phyloP scores from a whole-genome alignment of 225 moss, liverwort and hornwort species.

The Polytrichum commune region DNA sequence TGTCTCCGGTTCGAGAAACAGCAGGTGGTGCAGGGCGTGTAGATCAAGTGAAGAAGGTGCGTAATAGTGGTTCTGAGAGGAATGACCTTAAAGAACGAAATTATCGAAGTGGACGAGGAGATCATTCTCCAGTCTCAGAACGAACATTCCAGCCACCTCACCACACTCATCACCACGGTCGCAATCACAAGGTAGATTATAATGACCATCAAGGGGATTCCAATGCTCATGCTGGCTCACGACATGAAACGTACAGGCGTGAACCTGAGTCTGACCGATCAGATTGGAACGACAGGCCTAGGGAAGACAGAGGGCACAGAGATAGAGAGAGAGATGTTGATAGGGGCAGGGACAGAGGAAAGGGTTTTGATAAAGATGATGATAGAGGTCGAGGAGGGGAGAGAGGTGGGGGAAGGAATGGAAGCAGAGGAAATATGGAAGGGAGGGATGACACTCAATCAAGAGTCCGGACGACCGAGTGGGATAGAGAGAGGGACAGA shows the following conservation, averaged over 20 bases:
- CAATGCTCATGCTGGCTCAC: constrained; percentile 14
- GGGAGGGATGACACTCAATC: background rate
- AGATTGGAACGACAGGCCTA: constrained; percentile 23
- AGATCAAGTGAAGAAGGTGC: constrained; percentile 39
- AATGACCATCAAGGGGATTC: constrained; percentile 34
- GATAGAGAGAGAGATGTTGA: constrained; percentile 28
- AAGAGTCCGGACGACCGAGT: constrained; percentile 10
- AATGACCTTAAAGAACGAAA: constrained; percentile 23
- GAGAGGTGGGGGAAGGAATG: constrained; percentile 18
- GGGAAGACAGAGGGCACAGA: constrained; percentile 34
- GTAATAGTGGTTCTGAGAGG: constrained; percentile 30
- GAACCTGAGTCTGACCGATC: constrained; percentile 34
- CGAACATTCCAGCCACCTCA: constrained; percentile 15
- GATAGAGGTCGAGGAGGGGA: constrained; percentile 21
- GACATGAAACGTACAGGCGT: constrained; percentile 24
- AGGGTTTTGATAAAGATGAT: constrained; percentile 17
- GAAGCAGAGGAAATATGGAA: constrained; percentile 14
- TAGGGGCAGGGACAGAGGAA: constrained; percentile 21
- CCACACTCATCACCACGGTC: constrained; percentile 28
- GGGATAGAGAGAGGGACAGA: constrained; percentile 18
- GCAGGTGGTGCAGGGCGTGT: constrained; percentile 19
- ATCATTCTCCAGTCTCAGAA: constrained; percentile 21
- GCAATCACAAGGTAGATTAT: constrained; percentile 23
- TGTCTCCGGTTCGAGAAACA: constrained; percentile 20
- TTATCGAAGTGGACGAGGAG: constrained; percentile 23